Conservation (phyloP, 208 protist species). For the Trypanosoma brucei region DNA sequence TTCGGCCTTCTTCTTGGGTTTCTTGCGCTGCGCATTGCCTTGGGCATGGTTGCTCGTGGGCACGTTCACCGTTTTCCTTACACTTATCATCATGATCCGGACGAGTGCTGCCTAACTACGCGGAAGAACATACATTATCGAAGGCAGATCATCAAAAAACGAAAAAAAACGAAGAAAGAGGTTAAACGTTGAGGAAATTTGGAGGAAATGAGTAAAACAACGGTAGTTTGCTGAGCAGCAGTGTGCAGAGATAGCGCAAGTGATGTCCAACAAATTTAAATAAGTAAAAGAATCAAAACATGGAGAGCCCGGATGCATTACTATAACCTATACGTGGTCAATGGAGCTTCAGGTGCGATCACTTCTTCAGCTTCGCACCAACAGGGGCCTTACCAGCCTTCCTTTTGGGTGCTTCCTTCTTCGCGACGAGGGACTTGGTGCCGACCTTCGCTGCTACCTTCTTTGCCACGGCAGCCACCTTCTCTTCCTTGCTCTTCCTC, state of each 20-base stretch:
- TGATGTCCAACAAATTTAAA: too few species aligned
- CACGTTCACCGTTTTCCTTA: neutral
- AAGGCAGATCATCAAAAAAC: too few species aligned
- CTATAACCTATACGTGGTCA: too few species aligned
- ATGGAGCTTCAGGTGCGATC: neutral
- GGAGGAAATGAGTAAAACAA: too few species aligned
- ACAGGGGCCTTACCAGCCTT: conserved; percentile 38
- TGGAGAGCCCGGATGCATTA: too few species aligned
- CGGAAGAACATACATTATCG: too few species aligned
- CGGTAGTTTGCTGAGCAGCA: too few species aligned
- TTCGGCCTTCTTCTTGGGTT: neutral
- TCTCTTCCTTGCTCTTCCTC: conserved; percentile 50
- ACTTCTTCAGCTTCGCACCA: conserved; percentile 59
- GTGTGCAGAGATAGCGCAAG: too few species aligned
- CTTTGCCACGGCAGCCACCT: conserved; percentile 39
- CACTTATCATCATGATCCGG: neutral
- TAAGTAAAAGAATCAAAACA: too few species aligned
- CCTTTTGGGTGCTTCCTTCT: conserved; percentile 31
- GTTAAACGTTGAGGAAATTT: too few species aligned
- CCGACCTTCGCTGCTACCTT: conserved; percentile 33
- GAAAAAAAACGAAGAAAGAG: too few species aligned
- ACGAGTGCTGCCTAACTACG: neutral
- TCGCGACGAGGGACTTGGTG: conserved; percentile 26
- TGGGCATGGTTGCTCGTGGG: neutral
- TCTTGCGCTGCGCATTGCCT: neutral